Base-by-base conservation (phyloP, 2,329 filamentous ascomycete species). In the Beauveria bassiana region DNA sequence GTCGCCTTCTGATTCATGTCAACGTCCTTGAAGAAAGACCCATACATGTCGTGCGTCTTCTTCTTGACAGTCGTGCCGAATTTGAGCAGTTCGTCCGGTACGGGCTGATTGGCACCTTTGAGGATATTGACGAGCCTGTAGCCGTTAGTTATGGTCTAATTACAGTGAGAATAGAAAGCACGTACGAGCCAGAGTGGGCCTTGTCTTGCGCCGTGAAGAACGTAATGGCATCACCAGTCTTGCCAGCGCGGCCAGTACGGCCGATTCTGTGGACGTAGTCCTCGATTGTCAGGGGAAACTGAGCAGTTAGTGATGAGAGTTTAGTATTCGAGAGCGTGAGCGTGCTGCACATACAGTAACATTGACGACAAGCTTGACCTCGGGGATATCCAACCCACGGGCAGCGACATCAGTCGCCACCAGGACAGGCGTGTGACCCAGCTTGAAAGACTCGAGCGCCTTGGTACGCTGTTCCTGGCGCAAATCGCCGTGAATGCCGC, bases 11-110 rank as follows among this genome's bases (percentile, higher is more conserved):
- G 89, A 73, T 84, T 90, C 74, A 87, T 87, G 68, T 91, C 89
- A 9, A 90, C 86, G 68, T 97, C 91, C 77, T 95, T 96, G 81
- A 90, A 96, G 73, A 98, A 98, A 38, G 92, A 91, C 62, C 95
- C 95, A 72, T 98, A 99, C 53, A 90, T 89, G 70, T 92, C 90
- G 77, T 99, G 95, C 54, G 87, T 85, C 91, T 98, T 98, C 86
- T 96, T 97, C 86, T 98, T 99, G 58, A 99, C 95, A 1, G 93
- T 98, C 24, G 92, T 96, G 69, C 95, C 95, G 68, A 97, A 99
- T 77, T 96, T 97, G 73, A 98, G 81, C 43, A 99, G 79, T 28
- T 91, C 89, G 49, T 96, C 91, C 2, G 95, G 95, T 0, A 99
- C 91, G 14, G 86, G 82, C 75, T 99, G 95, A 66, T 91, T 91